These are phyloP conservation scores for Colletotrichum camelliae DNA, from an alignment of 2,329 filamentous ascomycete species.

Conservation along the genomic window DNA sequence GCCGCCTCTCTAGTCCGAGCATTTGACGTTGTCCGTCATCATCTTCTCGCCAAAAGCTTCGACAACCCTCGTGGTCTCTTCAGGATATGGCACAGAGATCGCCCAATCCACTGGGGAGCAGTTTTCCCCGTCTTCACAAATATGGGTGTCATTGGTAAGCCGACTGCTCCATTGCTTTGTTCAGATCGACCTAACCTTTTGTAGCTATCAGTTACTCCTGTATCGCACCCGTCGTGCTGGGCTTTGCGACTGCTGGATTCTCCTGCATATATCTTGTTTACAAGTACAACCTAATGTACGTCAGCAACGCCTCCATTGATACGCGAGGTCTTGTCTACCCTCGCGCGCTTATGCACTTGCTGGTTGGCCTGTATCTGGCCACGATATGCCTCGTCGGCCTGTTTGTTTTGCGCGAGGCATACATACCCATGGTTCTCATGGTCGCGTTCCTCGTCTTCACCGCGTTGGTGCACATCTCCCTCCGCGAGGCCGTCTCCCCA, in stretches of 20 bases:
- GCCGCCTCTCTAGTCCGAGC: slow-evolving; percentile 75
- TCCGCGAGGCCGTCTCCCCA: slow-evolving; percentile 77
- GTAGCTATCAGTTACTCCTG: slow-evolving; percentile 82
- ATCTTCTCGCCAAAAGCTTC: slow-evolving; percentile 72
- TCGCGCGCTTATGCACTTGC: slow-evolving; percentile 84
- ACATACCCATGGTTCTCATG: slow-evolving; percentile 78
- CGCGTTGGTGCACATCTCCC: slow-evolving; percentile 74
- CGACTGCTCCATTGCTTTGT: rapidly evolving
- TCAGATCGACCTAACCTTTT: slow-evolving; percentile 4
- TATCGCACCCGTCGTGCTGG: slow-evolving; percentile 84
- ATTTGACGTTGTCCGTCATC: slow-evolving; percentile 62
- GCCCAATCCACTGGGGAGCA: slow-evolving; percentile 82
- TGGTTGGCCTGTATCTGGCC: slow-evolving; percentile 82
- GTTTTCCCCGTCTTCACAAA: slow-evolving; percentile 83
- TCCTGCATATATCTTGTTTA: slow-evolving; percentile 85
- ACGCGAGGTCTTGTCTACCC: slow-evolving; percentile 89
- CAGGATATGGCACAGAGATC: slow-evolving; percentile 75
- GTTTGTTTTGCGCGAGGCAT: slow-evolving; percentile 72
- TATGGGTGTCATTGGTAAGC: slow-evolving; percentile 77
- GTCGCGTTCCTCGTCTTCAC: slow-evolving; percentile 78
- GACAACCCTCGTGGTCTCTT: slow-evolving; percentile 84
- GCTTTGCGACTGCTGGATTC: slow-evolving; percentile 81
- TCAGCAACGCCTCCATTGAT: slow-evolving; percentile 81
- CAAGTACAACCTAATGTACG: slow-evolving; percentile 89
- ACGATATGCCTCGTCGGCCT: slow-evolving; percentile 85